Conservation (phyloP, 2,329 filamentous ascomycete species). For the Epichloe gansuensis region DNA sequence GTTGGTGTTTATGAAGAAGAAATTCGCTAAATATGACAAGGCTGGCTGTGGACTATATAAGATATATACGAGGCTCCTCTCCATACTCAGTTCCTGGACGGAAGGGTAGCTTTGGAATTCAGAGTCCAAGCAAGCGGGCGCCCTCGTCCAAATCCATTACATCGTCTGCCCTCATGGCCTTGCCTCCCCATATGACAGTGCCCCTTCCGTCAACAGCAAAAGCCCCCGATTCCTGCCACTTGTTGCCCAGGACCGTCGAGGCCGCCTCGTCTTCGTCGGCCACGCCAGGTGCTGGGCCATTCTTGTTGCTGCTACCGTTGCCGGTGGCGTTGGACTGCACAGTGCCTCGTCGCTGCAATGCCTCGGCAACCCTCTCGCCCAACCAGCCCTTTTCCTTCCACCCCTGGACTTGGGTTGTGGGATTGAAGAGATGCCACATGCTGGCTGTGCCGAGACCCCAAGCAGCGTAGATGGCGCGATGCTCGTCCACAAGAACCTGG, state of each 20-base stretch:
- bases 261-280: slow-evolving; percentile 22
- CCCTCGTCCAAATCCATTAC: slow-evolving; percentile 42
- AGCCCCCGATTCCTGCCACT: slow-evolving; percentile 42
- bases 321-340: slow-evolving; percentile 27
- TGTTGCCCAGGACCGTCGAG: slow-evolving; percentile 38
- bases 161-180: slow-evolving; percentile 36
- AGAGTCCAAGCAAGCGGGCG: slow-evolving; percentile 20
- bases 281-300: neutral
- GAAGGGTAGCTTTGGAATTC: neutral
- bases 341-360: slow-evolving; percentile 27
- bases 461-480: slow-evolving; percentile 43
- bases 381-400: slow-evolving; percentile 46
- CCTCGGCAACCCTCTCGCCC: slow-evolving; percentile 35
- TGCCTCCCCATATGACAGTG: slow-evolving; percentile 37
- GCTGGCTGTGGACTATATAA: neutral
- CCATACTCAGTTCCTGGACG: no score
- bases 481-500: slow-evolving; percentile 42
- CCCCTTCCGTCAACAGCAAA: slow-evolving; percentile 39
- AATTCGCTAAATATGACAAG: no score
- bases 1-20: no score
- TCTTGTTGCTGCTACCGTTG: slow-evolving; percentile 16
- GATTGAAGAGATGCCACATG: slow-evolving; percentile 42
- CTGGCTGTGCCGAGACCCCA: slow-evolving; percentile 44
- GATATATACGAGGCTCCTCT: neutral
- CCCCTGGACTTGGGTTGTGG: slow-evolving; percentile 36